phyloP scores from a whole-genome alignment of 768 basidiomycete genomes.

The Panus rudis region DNA sequence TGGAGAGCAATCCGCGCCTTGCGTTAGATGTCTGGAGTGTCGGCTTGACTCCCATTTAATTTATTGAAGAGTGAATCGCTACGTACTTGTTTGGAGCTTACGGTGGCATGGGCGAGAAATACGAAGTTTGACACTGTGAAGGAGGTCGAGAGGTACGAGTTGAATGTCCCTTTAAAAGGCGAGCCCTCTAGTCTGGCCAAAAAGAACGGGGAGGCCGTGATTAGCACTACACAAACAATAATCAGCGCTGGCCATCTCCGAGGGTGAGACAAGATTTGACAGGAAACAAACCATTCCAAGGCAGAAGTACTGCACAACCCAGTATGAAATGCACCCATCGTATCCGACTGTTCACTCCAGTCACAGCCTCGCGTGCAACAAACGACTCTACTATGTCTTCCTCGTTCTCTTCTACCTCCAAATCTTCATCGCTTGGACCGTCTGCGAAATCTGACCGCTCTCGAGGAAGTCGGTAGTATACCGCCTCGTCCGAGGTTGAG shows the following conservation, averaged over 20 bases:
- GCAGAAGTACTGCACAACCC: constrained; percentile 73
- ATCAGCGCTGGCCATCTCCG: constrained; percentile 5
- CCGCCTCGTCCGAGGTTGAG: too few species aligned
- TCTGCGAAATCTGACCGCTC: too few species aligned
- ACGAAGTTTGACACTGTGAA: constrained; percentile 59
- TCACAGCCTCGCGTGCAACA: constrained; percentile 7
- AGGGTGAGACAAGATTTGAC: background rate
- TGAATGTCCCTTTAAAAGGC: constrained; percentile 40
- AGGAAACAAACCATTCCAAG: constrained; percentile 75
- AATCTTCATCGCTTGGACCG: background rate
- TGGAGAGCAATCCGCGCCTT: constrained; percentile 44
- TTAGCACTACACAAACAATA: constrained; percentile 53
- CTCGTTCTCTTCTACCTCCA: constrained; percentile 9
- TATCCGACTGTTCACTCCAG: constrained; percentile 37
- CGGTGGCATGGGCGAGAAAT: constrained; percentile 70
- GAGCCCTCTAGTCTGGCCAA: constrained; percentile 60
- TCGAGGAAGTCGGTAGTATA: too few species aligned
- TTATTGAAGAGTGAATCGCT: background rate
- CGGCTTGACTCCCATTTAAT: constrained; percentile 1
- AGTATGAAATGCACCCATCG: constrained; percentile 65
- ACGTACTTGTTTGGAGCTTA: constrained; percentile 59
- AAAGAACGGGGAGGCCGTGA: constrained; percentile 83
- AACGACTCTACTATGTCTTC: constrained; percentile 6
- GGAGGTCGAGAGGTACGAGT: constrained; percentile 37
- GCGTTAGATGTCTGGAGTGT: constrained; percentile 50